Conservation (phyloP, 2,329 filamentous ascomycete species). For the Drechmeria coniospora region DNA sequence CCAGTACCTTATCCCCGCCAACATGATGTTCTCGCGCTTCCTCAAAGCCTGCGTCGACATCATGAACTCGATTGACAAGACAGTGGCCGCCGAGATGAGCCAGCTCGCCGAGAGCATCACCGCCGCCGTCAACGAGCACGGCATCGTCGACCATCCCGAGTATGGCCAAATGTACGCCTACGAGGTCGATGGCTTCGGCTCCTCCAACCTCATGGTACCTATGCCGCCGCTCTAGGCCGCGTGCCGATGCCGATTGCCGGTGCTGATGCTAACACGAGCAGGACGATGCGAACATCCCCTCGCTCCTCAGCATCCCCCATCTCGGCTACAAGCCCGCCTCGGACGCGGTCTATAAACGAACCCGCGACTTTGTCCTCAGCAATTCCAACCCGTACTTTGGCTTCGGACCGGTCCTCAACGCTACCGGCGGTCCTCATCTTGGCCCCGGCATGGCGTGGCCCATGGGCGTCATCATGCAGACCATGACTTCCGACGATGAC, state of each 20-base stretch:
- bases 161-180: constrained; percentile 54
- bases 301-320: constrained; percentile 44
- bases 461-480: constrained; percentile 68
- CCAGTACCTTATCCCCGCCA: constrained; percentile 78
- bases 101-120: constrained; percentile 40
- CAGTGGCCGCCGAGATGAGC: constrained; percentile 42
- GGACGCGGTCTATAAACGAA: constrained; percentile 53
- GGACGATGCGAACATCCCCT: constrained; percentile 50
- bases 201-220: constrained; percentile 37
- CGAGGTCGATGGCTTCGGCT: constrained; percentile 56
- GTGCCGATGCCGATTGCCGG: too few relatives aligned
- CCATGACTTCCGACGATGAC: constrained; percentile 63
- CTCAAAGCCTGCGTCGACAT: constrained; percentile 34
- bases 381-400: constrained; percentile 60
- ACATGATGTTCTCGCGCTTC: constrained; percentile 65
- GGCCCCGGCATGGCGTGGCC: constrained; percentile 67
- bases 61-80: constrained; percentile 27
- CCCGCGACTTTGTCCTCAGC: constrained; percentile 57
- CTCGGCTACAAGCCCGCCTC: constrained; percentile 42
- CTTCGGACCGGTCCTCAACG: constrained; percentile 34
- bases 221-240: neutral
- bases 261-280: constrained; percentile 7
- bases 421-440: constrained; percentile 35
- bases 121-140: constrained; percentile 53
- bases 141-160: constrained; percentile 43